These are phyloP conservation scores for Chlorella sp. DNA, from an alignment of 139 green algal genomes.

Conservation along the genomic window DNA sequence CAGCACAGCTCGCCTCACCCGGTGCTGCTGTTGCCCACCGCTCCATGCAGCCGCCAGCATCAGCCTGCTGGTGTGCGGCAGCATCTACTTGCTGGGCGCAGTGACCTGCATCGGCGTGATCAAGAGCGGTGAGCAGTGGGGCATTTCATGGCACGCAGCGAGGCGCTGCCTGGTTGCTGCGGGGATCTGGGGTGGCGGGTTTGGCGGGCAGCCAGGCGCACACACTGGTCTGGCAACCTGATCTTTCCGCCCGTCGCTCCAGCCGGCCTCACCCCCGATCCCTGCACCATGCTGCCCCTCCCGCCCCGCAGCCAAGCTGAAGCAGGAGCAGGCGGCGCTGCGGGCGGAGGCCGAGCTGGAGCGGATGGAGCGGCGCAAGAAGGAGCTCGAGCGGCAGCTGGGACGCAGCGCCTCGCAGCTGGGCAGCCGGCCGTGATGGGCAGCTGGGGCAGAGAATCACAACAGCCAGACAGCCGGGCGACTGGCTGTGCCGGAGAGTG, in stretches of 20 bases:
- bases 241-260: too few relatives aligned
- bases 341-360: constrained; percentile 28
- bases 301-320: constrained; percentile 23
- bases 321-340: constrained; percentile 11
- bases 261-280: too few relatives aligned
- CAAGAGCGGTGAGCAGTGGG: constrained; percentile 21
- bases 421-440: too few relatives aligned
- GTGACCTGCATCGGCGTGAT: constrained; percentile 44
- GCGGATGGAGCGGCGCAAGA: constrained; percentile 29
- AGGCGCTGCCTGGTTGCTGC: neutral
- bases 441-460: too few relatives aligned
- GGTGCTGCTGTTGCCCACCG: too few relatives aligned
- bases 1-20: too few relatives aligned
- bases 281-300: too few relatives aligned
- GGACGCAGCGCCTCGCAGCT: neutral
- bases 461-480: too few relatives aligned
- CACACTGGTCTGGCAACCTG: too few relatives aligned
- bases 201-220: too few relatives aligned
- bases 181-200: neutral
- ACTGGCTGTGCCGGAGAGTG: too few relatives aligned
- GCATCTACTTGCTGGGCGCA: constrained; percentile 36
- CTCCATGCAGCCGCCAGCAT: constrained; percentile 1
- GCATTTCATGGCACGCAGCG: too few relatives aligned
- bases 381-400: constrained; percentile 38
- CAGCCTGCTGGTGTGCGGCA: constrained; percentile 28